Evolutionary conservation across 2,329 filamentous ascomycete species (phyloP).

Genomic region (Exophiala bonariae): DNA sequence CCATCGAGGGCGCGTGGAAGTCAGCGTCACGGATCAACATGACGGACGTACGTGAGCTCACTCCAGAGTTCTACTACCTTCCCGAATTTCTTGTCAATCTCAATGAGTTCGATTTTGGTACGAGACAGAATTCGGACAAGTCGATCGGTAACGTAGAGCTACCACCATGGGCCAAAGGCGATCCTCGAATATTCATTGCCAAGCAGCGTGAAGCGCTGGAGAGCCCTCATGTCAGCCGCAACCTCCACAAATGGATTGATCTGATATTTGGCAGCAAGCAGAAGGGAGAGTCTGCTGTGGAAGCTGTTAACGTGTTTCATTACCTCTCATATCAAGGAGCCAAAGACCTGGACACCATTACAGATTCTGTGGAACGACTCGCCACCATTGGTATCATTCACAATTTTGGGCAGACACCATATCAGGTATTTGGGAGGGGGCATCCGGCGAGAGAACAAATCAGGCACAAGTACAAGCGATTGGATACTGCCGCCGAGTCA

Average conservation of each 20-base stretch:
- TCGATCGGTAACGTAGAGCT: slow-evolving; percentile 82
- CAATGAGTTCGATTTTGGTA: slow-evolving; percentile 91
- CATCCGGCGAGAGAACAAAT: slow-evolving; percentile 76
- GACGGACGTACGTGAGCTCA: slow-evolving; percentile 90
- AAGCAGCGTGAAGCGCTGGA: slow-evolving; percentile 96
- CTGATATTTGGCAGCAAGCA: slow-evolving; percentile 94
- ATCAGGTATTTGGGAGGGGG: slow-evolving; percentile 83
- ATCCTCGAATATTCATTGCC: slow-evolving; percentile 90
- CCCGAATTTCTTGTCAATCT: slow-evolving; percentile 93
- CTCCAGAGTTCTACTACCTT: slow-evolving; percentile 95
- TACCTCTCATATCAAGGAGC: slow-evolving; percentile 93
- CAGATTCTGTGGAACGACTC: slow-evolving; percentile 80
- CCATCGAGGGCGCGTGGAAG: slow-evolving; percentile 84
- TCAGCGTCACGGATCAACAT: slow-evolving; percentile 88
- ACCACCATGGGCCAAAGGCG: slow-evolving; percentile 96
- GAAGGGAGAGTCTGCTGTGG: slow-evolving; percentile 84
- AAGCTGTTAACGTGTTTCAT: slow-evolving; percentile 93
- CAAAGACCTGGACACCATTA: slow-evolving; percentile 86
- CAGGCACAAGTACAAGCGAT: slow-evolving; percentile 63
- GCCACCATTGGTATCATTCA: slow-evolving; percentile 96
- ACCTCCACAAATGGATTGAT: slow-evolving; percentile 94
- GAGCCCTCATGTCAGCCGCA: slow-evolving; percentile 85
- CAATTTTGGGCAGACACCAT: slow-evolving; percentile 96
- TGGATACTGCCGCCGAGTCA: slow-evolving; percentile 76
- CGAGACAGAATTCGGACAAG: slow-evolving; percentile 75